Conservation (phyloP, 805 yeast species). For the Teunomyces pallodes region DNA sequence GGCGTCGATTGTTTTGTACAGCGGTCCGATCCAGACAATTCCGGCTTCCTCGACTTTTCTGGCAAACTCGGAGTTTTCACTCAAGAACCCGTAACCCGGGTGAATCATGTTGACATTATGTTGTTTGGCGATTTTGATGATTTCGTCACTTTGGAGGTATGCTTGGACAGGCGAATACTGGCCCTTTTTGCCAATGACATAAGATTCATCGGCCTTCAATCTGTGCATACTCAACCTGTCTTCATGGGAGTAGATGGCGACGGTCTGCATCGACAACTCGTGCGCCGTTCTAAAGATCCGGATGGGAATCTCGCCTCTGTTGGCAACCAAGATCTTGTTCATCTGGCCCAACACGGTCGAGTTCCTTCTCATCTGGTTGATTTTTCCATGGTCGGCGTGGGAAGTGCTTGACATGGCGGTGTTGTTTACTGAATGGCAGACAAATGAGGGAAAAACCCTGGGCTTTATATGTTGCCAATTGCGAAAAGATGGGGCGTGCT, state of each 20-base stretch:
- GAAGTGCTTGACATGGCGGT: neutral
- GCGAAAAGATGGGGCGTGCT: constrained; percentile 2
- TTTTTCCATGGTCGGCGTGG: constrained; percentile 17
- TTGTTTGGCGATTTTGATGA: constrained; percentile 69
- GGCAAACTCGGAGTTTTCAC: constrained; percentile 93
- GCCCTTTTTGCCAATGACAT: constrained; percentile 85
- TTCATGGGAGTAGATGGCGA: constrained; percentile 95
- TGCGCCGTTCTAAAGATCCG: constrained; percentile 96
- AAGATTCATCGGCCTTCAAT: constrained; percentile 90
- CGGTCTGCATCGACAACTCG: constrained; percentile 94
- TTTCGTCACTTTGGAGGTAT: constrained; percentile 92
- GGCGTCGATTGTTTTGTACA: constrained; percentile 79
- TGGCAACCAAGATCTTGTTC: constrained; percentile 73
- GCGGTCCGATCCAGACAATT: constrained; percentile 95
- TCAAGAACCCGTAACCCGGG: constrained; percentile 59
- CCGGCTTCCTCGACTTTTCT: constrained; percentile 86
- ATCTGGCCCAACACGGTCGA: constrained; percentile 44
- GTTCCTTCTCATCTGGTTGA: constrained; percentile 41
- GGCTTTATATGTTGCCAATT: neutral
- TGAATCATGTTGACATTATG: constrained; percentile 40
- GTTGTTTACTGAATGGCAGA: neutral
- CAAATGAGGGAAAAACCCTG: neutral
- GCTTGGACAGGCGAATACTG: constrained; percentile 95
- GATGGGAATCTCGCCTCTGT: constrained; percentile 83
- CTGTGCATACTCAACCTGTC: constrained; percentile 94